phyloP scores from a whole-genome alignment of 176 grass and related monocot species.

The Aegilops tauschii region DNA sequence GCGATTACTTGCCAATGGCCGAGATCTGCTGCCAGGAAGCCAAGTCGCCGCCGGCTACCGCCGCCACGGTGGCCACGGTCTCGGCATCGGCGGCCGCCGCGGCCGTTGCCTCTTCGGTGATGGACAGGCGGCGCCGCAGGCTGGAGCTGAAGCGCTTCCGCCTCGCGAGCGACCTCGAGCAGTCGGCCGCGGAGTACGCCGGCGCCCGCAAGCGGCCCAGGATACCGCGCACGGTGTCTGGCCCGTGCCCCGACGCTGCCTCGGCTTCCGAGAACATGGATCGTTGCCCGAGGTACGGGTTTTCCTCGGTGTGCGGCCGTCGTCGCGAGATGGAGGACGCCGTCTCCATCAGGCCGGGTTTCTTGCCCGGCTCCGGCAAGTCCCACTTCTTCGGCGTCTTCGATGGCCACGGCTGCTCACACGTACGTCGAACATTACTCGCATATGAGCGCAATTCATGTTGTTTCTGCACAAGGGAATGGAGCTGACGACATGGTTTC shows the following conservation, averaged over 20 bases:
- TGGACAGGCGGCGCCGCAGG: conserved; percentile 49
- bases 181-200: conserved; percentile 22
- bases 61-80: conserved; percentile 26
- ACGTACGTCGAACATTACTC: conserved; percentile 30
- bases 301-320: conserved; percentile 59
- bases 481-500: conserved; percentile 10
- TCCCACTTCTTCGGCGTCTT: conserved; percentile 88
- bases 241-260: neutral
- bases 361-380: conserved; percentile 32
- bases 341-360: conserved; percentile 65
- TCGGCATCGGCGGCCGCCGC: neutral
- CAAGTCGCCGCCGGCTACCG: conserved; percentile 40
- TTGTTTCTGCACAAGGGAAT: neutral
- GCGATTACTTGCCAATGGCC: conserved; percentile 33
- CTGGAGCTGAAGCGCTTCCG: conserved; percentile 41
- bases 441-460: neutral
- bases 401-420: conserved; percentile 92
- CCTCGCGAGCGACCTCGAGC: conserved; percentile 31
- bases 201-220: conserved; percentile 28
- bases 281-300: conserved; percentile 46
- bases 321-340: conserved; percentile 94
- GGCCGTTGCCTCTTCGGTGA: conserved; percentile 37
- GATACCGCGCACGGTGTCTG: conserved; percentile 28
- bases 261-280: neutral
- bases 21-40: conserved; percentile 71